phyloP scores from a whole-genome alignment of 306 rosid genomes.

The Medicago truncatula region DNA sequence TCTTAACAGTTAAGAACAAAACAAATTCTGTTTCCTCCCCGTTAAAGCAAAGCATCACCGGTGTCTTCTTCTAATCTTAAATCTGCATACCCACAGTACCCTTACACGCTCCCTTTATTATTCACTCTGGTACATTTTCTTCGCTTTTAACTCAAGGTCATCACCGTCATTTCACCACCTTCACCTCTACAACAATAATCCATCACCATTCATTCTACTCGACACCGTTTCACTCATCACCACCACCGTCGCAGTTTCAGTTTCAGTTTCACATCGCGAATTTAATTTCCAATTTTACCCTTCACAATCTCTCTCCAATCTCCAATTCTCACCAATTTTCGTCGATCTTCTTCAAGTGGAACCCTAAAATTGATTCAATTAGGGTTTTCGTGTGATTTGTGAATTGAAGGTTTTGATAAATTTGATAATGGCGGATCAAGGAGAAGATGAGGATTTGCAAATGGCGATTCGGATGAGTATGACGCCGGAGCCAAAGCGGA shows the following conservation, averaged over 20 bases:
- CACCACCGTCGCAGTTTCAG: constrained; percentile 29
- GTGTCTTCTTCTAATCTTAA: not conserved
- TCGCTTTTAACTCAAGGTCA: constrained; percentile 22
- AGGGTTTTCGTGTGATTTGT: constrained; percentile 35
- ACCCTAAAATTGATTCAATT: constrained; percentile 43
- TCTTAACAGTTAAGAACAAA: not conserved
- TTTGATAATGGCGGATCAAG: constrained; percentile 83
- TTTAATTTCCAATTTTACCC: constrained; percentile 38
- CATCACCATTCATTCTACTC: constrained; percentile 28
- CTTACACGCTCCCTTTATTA: constrained; percentile 12
- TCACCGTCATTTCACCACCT: constrained; percentile 28
- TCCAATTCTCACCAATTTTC: constrained; percentile 27
- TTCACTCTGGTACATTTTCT: not conserved
- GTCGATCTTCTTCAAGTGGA: constrained; percentile 43
- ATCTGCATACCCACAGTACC: constrained; percentile 34
- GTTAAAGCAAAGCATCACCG: constrained; percentile 49
- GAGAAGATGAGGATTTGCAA: constrained; percentile 86
- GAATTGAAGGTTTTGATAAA: constrained; percentile 7
- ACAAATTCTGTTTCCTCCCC: constrained; percentile 9
- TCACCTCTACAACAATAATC: constrained; percentile 4
- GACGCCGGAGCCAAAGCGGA: constrained; percentile 94
- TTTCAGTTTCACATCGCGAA: constrained; percentile 22
- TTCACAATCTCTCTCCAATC: constrained; percentile 2
- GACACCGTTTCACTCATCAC: constrained; percentile 42
- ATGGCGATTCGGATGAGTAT: constrained; percentile 92